Conservation (phyloP, 1,284 basidiomycete genomes). For the Tilletia setariae region DNA sequence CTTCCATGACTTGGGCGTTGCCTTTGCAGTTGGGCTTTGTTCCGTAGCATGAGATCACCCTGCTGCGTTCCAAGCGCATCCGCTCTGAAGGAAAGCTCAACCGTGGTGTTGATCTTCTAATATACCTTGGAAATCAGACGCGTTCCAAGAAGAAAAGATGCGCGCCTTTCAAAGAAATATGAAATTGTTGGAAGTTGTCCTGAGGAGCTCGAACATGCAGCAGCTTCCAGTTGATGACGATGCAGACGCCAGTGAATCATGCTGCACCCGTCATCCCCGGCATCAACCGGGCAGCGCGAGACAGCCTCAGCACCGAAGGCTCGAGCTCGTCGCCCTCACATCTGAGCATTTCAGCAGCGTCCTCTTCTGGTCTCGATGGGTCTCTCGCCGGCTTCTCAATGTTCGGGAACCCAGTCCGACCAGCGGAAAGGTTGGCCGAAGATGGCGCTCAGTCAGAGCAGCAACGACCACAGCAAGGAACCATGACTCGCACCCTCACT, state of each 20-base stretch:
- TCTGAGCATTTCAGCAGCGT: not conserved
- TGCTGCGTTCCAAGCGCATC: too few relatives aligned
- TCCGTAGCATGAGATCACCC: too few relatives aligned
- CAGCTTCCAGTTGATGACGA: not conserved
- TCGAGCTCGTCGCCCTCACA: not conserved
- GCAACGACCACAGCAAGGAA: not conserved
- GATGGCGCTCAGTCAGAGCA: not conserved
- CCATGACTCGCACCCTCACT: not conserved
- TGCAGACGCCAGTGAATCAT: not conserved
- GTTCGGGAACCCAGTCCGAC: not conserved
- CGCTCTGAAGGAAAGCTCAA: too few relatives aligned
- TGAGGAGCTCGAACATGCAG: too few relatives aligned
- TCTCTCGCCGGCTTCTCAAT: not conserved
- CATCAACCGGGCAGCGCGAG: not conserved
- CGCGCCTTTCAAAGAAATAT: too few relatives aligned
- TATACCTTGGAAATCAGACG: too few relatives aligned
- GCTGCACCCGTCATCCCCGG: not conserved
- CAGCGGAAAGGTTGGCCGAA: not conserved
- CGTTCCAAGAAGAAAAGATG: too few relatives aligned
- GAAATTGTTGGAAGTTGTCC: too few relatives aligned
- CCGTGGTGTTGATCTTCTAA: too few relatives aligned
- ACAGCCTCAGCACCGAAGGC: not conserved
- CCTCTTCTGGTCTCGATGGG: conserved; percentile 12
- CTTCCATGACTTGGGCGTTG: too few relatives aligned
- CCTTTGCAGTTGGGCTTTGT: too few relatives aligned